Evolutionary conservation across 2,329 filamentous ascomycete genomes (phyloP).

Genomic region (Talaromyces sp.): DNA sequence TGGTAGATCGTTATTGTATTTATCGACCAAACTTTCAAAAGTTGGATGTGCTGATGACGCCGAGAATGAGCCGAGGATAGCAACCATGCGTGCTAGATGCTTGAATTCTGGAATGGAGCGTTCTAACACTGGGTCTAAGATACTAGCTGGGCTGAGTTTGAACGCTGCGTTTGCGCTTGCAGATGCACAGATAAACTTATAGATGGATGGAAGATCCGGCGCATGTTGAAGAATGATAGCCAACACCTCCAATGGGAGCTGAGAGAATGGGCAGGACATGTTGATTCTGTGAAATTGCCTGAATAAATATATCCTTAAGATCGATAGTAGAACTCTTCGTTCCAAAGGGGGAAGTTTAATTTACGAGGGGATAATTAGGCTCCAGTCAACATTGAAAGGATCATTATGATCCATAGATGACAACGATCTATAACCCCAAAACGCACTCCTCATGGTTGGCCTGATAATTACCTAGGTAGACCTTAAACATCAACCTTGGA

Average conservation of each 20-base stretch:
- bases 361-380: too few species aligned
- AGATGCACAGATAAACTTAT: not conserved
- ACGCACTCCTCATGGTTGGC: too few species aligned
- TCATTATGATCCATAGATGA: too few species aligned
- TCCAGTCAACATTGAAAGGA: too few species aligned
- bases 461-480: too few species aligned
- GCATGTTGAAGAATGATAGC: not conserved
- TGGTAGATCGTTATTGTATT: not conserved
- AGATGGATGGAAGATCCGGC: not conserved
- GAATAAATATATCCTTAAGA: too few species aligned
- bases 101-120: conserved; percentile 1
- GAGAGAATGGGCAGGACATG: not conserved
- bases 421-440: too few species aligned
- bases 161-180: not conserved
- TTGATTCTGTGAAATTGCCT: too few species aligned
- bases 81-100: not conserved
- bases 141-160: not conserved
- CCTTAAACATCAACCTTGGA: too few species aligned
- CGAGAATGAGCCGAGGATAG: not conserved
- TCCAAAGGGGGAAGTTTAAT: too few species aligned
- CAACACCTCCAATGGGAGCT: not conserved
- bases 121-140: not conserved
- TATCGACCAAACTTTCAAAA: not conserved
- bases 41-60: not conserved
- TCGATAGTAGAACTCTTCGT: too few species aligned